These are phyloP conservation scores for Marasmius fiardii DNA, from an alignment of 1,284 basidiomycete genomes.

Conservation along the genomic window DNA sequence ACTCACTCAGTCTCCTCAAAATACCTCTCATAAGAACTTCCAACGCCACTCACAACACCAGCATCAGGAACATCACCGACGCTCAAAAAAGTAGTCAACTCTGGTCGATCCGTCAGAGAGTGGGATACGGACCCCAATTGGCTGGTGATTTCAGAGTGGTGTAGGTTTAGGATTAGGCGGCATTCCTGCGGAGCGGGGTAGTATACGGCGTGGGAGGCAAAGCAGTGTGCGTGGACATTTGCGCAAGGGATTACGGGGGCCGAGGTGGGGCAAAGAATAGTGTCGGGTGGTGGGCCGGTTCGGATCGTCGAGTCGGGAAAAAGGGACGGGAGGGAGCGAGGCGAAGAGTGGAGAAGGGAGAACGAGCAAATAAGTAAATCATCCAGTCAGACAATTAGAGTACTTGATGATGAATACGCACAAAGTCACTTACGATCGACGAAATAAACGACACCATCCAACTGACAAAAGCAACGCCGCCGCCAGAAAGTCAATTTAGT, in stretches of 20 bases:
- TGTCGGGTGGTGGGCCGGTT: no score
- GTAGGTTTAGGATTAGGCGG: slow-evolving; percentile 27
- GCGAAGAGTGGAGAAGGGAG: no score
- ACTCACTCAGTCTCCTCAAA: slow-evolving; percentile 6
- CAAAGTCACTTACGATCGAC: slow-evolving; percentile 16
- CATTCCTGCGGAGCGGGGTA: slow-evolving; percentile 20
- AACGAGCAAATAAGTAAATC: no score
- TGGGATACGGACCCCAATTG: no score
- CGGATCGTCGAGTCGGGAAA: no score
- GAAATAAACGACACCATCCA: slow-evolving; percentile 17
- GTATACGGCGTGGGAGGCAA: neutral
- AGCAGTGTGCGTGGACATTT: neutral
- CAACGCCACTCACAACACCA: no score
- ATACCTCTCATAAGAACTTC: slow-evolving; percentile 7
- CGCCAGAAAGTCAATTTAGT: no score
- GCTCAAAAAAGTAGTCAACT: slow-evolving; percentile 24
- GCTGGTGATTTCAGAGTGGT: slow-evolving; percentile 12
- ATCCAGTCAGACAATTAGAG: neutral
- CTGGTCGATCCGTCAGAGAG: slow-evolving; percentile 15
- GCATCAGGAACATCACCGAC: no score
- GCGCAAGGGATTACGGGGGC: neutral
- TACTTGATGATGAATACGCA: neutral
- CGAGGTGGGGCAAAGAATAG: no score
- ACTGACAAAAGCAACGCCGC: no score
- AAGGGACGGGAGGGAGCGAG: no score